phyloP scores from a whole-genome alignment of 768 basidiomycete genomes.

The Collybia sordida region DNA sequence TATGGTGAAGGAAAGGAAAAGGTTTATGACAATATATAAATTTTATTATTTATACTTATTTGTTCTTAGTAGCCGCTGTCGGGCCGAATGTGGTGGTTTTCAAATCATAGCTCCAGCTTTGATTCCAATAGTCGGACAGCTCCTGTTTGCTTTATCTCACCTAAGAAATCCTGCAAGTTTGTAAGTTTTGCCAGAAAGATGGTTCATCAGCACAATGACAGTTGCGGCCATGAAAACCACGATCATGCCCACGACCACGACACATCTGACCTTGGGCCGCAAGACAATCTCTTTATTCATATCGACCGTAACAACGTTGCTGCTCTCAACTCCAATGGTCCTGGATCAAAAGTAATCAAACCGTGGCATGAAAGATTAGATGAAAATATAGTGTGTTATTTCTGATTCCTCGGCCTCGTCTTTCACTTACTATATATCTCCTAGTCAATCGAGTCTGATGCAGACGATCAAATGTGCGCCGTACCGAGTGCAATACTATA shows the following conservation, averaged over 20 bases:
- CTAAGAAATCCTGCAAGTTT: neutral
- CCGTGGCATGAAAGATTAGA: constrained; percentile 81
- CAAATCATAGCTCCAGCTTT: neutral
- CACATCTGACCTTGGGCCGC: constrained; percentile 50
- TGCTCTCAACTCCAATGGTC: constrained; percentile 65
- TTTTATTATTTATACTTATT: constrained; percentile 2
- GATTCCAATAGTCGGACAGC: neutral
- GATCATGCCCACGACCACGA: constrained; percentile 56
- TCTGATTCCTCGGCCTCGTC: constrained; percentile 1
- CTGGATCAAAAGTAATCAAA: constrained; percentile 69
- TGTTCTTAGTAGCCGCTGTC: constrained; percentile 9
- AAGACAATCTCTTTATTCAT: constrained; percentile 70
- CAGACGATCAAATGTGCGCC: constrained; percentile 83
- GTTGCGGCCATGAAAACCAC: constrained; percentile 59
- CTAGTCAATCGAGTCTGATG: constrained; percentile 85
- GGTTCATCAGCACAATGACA: constrained; percentile 57
- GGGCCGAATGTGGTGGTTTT: neutral
- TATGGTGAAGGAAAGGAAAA: neutral
- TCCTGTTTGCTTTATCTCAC: neutral
- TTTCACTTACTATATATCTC: constrained; percentile 2
- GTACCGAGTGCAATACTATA: neutral
- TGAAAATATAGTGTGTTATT: constrained; percentile 58
- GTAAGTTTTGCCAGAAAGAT: constrained; percentile 25
- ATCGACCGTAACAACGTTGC: constrained; percentile 82
- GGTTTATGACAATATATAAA: too few relatives aligned